A percentile compares a stretch with the other conserved stretches of the same genome.
Evolutionary conservation across 2,329 filamentous ascomycete genomes (phyloP).

Genomic region (Diplocarpon mali): DNA sequence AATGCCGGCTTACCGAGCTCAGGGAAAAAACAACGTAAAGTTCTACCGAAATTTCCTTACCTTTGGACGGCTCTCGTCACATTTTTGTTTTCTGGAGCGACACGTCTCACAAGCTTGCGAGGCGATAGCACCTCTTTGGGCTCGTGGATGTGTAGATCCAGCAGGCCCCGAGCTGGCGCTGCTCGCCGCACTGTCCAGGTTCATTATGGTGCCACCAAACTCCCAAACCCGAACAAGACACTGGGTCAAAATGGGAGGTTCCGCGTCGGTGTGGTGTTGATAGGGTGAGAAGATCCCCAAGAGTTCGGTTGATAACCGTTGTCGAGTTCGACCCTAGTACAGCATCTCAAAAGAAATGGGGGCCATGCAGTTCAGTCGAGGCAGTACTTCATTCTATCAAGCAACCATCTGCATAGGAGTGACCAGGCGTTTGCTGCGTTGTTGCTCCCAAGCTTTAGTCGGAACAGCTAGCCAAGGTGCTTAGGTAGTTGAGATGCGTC

Average conservation of each 20-base stretch:
- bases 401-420: neutral
- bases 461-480: neutral
- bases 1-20: too few species aligned
- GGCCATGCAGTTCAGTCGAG: neutral
- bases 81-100: conserved; percentile 50
- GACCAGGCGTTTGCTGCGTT: conserved; percentile 1
- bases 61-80: conserved; percentile 50
- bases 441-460: neutral
- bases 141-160: conserved; percentile 26
- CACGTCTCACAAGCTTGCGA: conserved; percentile 49
- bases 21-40: neutral
- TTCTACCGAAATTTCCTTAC: neutral
- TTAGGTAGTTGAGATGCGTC: neutral
- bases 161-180: conserved; percentile 11
- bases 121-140: conserved; percentile 34
- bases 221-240: neutral
- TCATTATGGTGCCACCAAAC: conserved; percentile 12
- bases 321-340: neutral
- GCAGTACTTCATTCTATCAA: neutral
- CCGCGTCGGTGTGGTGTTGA: conserved; percentile 3
- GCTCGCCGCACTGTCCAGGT: conserved; percentile 19
- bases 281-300: conserved; percentile 2
- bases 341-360: neutral
- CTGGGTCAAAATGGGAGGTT: neutral
- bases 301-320: neutral